phyloP scores from a whole-genome alignment of 1,284 basidiomycete species.

The Afroboletus lepidellus region DNA sequence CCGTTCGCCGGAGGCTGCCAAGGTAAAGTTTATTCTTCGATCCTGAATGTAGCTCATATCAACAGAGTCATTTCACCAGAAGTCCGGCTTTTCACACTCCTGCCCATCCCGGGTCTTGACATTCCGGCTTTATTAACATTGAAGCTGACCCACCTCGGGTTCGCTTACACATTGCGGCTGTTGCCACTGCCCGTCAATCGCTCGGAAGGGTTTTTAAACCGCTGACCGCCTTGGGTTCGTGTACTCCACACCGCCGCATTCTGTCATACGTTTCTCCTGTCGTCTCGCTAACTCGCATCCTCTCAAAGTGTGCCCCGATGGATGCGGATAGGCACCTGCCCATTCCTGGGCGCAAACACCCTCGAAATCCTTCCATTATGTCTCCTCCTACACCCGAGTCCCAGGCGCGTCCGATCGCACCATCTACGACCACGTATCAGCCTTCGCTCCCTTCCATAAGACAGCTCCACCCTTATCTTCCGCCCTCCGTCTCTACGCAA shows the following conservation, averaged over 20 bases:
- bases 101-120: constrained; percentile 28
- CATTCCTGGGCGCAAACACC: constrained; percentile 30
- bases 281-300: constrained; percentile 15
- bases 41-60: constrained; percentile 24
- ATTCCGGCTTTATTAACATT: constrained; percentile 31
- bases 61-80: constrained; percentile 24
- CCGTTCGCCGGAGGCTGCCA: constrained; percentile 27
- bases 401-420: constrained; percentile 27
- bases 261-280: constrained; percentile 8
- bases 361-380: constrained; percentile 16
- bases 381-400: constrained; percentile 21
- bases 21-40: constrained; percentile 33
- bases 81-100: constrained; percentile 24
- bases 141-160: constrained; percentile 28
- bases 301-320: constrained; percentile 16
- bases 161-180: constrained; percentile 29
- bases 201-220: constrained; percentile 26
- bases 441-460: constrained; percentile 61
- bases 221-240: constrained; percentile 23
- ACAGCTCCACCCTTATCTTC: constrained; percentile 60
- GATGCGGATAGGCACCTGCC: constrained; percentile 36
- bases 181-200: constrained; percentile 28
- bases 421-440: constrained; percentile 25
- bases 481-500: constrained; percentile 36
- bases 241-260: constrained; percentile 21